A percentile compares a stretch with the other conserved stretches of the same genome.
Evolutionary conservation across 805 yeast species (phyloP).

Genomic region (Lipomyces yamanashiensis): DNA sequence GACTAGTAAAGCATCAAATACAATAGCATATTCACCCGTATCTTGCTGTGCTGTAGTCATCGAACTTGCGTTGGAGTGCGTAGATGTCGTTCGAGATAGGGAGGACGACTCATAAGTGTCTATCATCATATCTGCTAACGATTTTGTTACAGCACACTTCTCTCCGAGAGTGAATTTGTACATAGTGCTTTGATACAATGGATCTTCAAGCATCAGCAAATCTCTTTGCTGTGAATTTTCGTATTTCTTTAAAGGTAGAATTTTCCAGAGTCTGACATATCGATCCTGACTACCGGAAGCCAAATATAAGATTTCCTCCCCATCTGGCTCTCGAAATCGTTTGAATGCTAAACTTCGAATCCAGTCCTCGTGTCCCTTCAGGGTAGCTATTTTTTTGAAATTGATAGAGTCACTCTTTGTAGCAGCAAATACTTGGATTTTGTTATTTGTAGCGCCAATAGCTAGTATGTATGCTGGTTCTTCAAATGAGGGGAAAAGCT

Average conservation of each 20-base stretch:
- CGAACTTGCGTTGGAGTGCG: neutral
- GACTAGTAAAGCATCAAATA: conserved; percentile 90
- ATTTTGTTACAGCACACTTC: neutral
- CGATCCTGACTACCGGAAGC: conserved; percentile 95
- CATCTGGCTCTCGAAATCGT: conserved; percentile 43
- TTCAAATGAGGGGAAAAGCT: conserved; percentile 34
- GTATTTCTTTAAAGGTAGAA: conserved; percentile 21
- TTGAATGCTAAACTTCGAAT: conserved; percentile 72
- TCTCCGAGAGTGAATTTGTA: conserved; percentile 19
- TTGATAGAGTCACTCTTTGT: neutral
- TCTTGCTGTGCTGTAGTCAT: neutral
- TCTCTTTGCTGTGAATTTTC: conserved; percentile 6
- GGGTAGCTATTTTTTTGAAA: conserved; percentile 48
- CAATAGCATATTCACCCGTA: conserved; percentile 54
- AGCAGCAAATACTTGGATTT: conserved; percentile 24
- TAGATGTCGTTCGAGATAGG: neutral
- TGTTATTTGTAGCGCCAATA: conserved; percentile 69
- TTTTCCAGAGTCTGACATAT: conserved; percentile 83
- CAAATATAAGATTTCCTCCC: conserved; percentile 60
- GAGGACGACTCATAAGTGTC: neutral
- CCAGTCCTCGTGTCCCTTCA: conserved; percentile 98
- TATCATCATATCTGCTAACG: neutral
- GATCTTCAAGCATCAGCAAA: conserved; percentile 23
- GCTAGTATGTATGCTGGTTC: conserved; percentile 52
- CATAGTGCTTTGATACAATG: conserved; percentile 24